These are phyloP conservation scores for Kazachstania sp. DNA, from an alignment of 1,139 yeast genomes.

Conservation along the genomic window DNA sequence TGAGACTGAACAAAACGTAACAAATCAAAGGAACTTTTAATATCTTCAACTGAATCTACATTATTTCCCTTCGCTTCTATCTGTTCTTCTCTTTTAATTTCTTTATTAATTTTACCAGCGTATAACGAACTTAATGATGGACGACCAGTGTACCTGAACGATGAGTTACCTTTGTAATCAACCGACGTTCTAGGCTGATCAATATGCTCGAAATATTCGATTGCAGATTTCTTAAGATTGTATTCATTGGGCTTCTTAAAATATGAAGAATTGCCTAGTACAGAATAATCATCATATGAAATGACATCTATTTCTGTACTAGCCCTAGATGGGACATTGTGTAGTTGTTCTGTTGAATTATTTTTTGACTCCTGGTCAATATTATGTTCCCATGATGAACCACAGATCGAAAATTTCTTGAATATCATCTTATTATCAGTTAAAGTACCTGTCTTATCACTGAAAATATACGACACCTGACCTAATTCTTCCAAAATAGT, in stretches of 20 bases:
- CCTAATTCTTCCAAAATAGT: conserved; percentile 94
- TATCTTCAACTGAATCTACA: conserved; percentile 6
- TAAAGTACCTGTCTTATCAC: conserved; percentile 95
- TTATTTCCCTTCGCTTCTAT: neutral
- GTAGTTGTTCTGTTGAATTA: neutral
- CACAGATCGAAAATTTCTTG: conserved; percentile 75
- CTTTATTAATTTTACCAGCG: conserved; percentile 7
- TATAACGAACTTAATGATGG: conserved; percentile 43
- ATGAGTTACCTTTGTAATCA: conserved; percentile 34
- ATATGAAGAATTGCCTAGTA: conserved; percentile 9
- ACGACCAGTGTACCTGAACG: conserved; percentile 39
- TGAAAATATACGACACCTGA: conserved; percentile 87
- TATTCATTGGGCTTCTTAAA: neutral
- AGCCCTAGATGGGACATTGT: neutral
- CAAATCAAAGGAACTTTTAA: conserved; percentile 52
- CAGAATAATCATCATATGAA: conserved; percentile 14
- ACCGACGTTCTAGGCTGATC: conserved; percentile 26
- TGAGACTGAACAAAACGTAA: conserved; percentile 59
- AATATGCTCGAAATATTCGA: neutral
- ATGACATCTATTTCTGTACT: conserved; percentile 16
- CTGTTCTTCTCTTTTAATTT: neutral
- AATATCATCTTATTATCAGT: conserved; percentile 88
- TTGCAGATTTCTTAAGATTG: neutral
- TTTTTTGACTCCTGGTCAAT: conserved; percentile 37
- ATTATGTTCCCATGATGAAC: conserved; percentile 85